These are phyloP conservation scores for Xylariales sp. DNA, from an alignment of 2,329 filamentous ascomycete genomes.

Conservation along the genomic window DNA sequence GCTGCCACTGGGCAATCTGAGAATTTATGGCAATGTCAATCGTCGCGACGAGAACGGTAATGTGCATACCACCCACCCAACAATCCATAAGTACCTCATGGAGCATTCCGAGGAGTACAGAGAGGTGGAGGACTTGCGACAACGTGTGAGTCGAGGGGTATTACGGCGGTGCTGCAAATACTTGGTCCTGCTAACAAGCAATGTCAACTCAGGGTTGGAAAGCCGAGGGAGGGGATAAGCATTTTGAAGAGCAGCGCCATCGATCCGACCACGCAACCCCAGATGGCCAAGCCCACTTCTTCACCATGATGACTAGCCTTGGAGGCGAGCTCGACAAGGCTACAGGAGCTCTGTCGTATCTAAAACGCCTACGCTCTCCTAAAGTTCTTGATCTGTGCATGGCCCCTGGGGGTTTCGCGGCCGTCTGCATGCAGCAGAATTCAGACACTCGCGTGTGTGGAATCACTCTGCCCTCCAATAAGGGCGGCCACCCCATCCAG, in stretches of 20 bases:
- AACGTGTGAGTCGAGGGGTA: constrained; percentile 2
- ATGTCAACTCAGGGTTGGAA: constrained; percentile 44
- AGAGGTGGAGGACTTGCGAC: neutral
- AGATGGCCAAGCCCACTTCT: constrained; percentile 25
- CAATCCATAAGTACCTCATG: constrained; percentile 3
- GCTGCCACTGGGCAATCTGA: no score
- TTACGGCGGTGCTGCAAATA: no score
- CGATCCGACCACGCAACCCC: constrained; percentile 27
- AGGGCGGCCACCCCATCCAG: constrained; percentile 36
- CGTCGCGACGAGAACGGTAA: neutral
- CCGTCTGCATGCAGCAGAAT: constrained; percentile 29
- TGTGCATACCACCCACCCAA: constrained; percentile 1
- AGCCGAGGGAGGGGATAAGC: constrained; percentile 34
- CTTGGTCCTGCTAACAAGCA: no score
- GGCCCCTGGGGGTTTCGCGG: constrained; percentile 50
- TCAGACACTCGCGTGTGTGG: constrained; percentile 25
- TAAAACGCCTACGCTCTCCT: constrained; percentile 4
- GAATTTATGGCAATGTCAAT: no score
- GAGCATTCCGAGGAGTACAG: neutral
- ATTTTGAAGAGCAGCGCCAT: constrained; percentile 35
- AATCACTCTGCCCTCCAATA: constrained; percentile 33
- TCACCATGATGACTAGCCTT: constrained; percentile 37
- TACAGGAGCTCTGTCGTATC: constrained; percentile 24
- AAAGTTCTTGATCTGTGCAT: constrained; percentile 50
- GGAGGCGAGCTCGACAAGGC: constrained; percentile 32